phyloP scores from a whole-genome alignment of 177 flowering plant species.

The Viscum album region DNA sequence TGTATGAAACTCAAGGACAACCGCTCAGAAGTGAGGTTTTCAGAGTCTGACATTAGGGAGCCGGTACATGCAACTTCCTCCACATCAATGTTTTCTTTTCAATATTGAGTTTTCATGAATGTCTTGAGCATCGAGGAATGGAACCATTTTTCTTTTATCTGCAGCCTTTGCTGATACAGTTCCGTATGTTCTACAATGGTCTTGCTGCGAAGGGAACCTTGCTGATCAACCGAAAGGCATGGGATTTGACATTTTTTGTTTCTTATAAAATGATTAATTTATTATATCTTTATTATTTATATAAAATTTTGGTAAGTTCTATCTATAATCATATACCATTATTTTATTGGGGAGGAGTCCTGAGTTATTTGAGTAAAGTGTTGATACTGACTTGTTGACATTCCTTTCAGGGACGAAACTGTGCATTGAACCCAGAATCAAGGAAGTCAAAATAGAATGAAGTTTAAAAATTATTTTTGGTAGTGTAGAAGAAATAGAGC shows the following conservation, averaged over 20 bases:
- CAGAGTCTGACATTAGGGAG: slow-evolving; percentile 16
- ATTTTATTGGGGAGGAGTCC: no score
- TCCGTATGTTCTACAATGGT: slow-evolving; percentile 63
- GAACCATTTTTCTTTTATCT: slow-evolving; percentile 8
- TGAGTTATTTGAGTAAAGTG: no score
- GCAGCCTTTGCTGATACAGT: slow-evolving; percentile 72
- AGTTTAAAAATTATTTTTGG: no score
- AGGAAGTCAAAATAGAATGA: no score
- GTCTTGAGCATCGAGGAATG: neutral
- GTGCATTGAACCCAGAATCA: no score
- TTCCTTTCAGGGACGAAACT: no score
- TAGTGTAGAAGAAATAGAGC: no score
- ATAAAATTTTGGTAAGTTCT: no score
- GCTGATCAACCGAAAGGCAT: slow-evolving; percentile 52
- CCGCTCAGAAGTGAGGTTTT: slow-evolving; percentile 10
- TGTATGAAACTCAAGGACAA: slow-evolving; percentile 12
- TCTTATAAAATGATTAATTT: neutral
- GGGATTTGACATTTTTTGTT: neutral
- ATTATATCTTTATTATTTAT: neutral
- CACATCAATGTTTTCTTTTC: neutral
- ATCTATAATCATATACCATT: no score
- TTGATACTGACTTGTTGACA: no score
- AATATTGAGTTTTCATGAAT: neutral
- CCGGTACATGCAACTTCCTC: slow-evolving; percentile 20
- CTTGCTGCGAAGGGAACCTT: slow-evolving; percentile 69